Evolutionary conservation across 306 rosid genomes (phyloP).

Genomic region (Geum urbanum): DNA sequence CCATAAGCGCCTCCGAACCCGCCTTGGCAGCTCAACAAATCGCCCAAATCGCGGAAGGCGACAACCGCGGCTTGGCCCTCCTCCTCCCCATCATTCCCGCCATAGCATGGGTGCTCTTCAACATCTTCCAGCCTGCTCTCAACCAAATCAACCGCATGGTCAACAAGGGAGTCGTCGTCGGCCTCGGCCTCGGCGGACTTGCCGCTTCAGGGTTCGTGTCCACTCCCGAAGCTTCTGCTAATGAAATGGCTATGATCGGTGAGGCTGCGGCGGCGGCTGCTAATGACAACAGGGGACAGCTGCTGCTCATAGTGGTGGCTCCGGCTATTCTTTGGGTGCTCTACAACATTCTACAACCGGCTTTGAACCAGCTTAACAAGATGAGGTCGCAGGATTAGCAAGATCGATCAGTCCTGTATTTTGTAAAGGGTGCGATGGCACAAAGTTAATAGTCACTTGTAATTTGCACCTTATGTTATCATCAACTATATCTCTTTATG

Average conservation of each 20-base stretch:
- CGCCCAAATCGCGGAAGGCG: conserved; percentile 71
- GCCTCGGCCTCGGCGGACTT: conserved; percentile 66
- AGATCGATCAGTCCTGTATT: background rate
- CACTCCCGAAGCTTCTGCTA: conserved; percentile 53
- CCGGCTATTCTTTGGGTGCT: conserved; percentile 88
- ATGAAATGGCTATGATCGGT: conserved; percentile 49
- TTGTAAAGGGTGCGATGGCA: conserved; percentile 14
- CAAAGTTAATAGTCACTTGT: background rate
- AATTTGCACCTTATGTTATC: conserved; percentile 11
- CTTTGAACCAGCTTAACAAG: conserved; percentile 79
- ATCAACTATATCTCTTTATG: background rate
- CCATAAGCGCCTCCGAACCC: conserved; percentile 48
- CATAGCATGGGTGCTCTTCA: conserved; percentile 87
- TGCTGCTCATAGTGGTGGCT: conserved; percentile 69
- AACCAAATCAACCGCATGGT: conserved; percentile 80
- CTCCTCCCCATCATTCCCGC: conserved; percentile 72
- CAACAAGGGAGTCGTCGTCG: conserved; percentile 52
- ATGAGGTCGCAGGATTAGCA: conserved; percentile 54
- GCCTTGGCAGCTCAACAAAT: conserved; percentile 80
- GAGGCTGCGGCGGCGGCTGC: conserved; percentile 34
- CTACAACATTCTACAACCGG: conserved; percentile 84
- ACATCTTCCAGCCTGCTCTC: conserved; percentile 83
- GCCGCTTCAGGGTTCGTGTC: conserved; percentile 42
- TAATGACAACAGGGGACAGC: conserved; percentile 62
- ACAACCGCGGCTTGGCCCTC: conserved; percentile 73